These are phyloP conservation scores for Rubia tinctorum DNA, from an alignment of 305 asterid genomes.

Conservation along the genomic window DNA sequence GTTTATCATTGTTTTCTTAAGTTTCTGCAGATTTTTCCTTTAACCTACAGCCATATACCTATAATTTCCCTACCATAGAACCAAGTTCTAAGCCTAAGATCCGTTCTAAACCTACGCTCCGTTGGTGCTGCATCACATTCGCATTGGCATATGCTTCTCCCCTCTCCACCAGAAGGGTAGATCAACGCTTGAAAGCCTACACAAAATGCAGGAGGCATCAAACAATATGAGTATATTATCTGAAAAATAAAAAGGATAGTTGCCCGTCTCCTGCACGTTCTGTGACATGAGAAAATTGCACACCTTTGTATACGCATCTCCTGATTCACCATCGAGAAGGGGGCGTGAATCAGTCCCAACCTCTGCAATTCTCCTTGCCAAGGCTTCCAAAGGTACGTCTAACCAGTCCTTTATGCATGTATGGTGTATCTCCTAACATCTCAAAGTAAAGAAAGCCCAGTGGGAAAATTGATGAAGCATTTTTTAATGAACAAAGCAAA, in stretches of 20 bases:
- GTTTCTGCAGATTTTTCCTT: too few relatives aligned
- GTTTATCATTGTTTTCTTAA: too few relatives aligned
- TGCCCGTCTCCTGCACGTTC: not conserved
- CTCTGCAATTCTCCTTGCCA: slow-evolving; percentile 71
- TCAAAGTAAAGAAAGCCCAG: slow-evolving; percentile 18
- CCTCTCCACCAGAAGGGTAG: slow-evolving; percentile 55
- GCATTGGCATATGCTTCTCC: slow-evolving; percentile 79
- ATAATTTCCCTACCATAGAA: too few relatives aligned
- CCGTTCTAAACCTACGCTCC: too few relatives aligned
- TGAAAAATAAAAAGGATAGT: not conserved
- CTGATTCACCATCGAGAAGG: slow-evolving; percentile 60
- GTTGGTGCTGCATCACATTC: too few relatives aligned
- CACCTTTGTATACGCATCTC: slow-evolving; percentile 73
- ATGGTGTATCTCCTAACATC: slow-evolving; percentile 74
- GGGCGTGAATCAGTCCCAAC: slow-evolving; percentile 83
- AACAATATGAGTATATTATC: not conserved
- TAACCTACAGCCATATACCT: too few relatives aligned
- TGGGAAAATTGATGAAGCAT: not conserved
- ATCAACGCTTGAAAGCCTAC: slow-evolving; percentile 65
- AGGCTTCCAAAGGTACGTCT: slow-evolving; percentile 87
- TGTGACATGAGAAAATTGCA: not conserved
- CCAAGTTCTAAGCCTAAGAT: too few relatives aligned
- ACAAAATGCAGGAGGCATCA: slow-evolving; percentile 16
- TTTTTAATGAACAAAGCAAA: slow-evolving; percentile 16
- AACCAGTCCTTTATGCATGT: slow-evolving; percentile 89